Evolutionary conservation across 2,329 filamentous ascomycete species (phyloP).

Genomic region (Cyclaneusma minus): DNA sequence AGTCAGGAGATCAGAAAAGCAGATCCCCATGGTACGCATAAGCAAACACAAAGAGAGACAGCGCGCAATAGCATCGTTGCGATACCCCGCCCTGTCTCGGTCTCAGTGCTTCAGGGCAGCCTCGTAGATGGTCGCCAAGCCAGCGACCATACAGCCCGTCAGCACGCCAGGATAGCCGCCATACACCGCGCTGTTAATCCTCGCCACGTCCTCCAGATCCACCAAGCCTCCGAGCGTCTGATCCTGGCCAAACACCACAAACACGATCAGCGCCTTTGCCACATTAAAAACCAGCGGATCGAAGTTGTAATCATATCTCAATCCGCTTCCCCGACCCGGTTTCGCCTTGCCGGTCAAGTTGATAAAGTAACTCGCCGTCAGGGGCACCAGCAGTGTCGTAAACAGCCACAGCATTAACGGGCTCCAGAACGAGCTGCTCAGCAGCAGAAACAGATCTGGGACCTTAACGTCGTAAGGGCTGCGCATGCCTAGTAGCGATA

Average conservation of each 20-base stretch:
- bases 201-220: conserved; percentile 39
- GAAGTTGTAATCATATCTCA: conserved; percentile 44
- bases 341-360: conserved; percentile 53
- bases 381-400: conserved; percentile 57
- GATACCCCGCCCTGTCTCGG: too few relatives aligned
- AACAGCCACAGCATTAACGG: conserved; percentile 62
- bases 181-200: conserved; percentile 51
- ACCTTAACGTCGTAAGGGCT: conserved; percentile 47
- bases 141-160: conserved; percentile 51
- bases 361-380: conserved; percentile 71
- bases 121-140: conserved; percentile 59
- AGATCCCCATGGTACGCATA: too few relatives aligned
- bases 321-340: conserved; percentile 5
- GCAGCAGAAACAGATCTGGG: conserved; percentile 66
- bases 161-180: conserved; percentile 58
- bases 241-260: conserved; percentile 61
- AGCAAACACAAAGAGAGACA: conserved; percentile 1
- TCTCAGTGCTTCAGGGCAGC: conserved; percentile 54
- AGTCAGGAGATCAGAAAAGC: too few relatives aligned
- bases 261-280: conserved; percentile 67
- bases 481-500: conserved; percentile 37
- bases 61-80: too few relatives aligned
- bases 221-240: conserved; percentile 47
- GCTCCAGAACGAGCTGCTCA: conserved; percentile 71
- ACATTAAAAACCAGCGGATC: conserved; percentile 89